Percentiles rank a stretch among this genome's conserved stretches.
Evolutionary conservation across 768 basidiomycete genomes (phyloP).

Genomic region (Lentinula sp.): DNA sequence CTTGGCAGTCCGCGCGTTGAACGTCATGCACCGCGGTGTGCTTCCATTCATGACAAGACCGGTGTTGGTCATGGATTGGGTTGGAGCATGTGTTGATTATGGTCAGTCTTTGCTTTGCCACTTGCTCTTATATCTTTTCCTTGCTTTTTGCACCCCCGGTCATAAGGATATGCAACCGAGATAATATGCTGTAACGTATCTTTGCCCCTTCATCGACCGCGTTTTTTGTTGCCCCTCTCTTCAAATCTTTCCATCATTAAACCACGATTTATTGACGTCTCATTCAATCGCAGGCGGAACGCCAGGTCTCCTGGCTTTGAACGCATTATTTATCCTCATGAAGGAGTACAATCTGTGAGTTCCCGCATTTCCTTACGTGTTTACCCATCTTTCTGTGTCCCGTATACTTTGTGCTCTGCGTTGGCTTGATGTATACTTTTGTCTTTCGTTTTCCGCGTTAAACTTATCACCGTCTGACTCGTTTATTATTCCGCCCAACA

Average conservation of each 20-base stretch:
- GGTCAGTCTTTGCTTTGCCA: slow-evolving; percentile 37
- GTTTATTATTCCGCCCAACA: slow-evolving; percentile 23
- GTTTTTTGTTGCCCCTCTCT: too few relatives aligned
- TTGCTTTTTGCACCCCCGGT: too few relatives aligned
- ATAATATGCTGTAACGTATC: too few relatives aligned
- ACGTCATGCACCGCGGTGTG: slow-evolving; percentile 77
- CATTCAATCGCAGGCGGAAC: slow-evolving; percentile 53
- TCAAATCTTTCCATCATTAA: too few relatives aligned
- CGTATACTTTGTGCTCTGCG: too few relatives aligned
- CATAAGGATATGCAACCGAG: too few relatives aligned
- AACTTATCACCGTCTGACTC: not conserved
- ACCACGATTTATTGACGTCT: not conserved
- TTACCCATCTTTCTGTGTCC: too few relatives aligned
- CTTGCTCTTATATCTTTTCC: too few relatives aligned
- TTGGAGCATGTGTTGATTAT: slow-evolving; percentile 75
- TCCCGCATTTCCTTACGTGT: too few relatives aligned
- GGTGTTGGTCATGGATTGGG: slow-evolving; percentile 87
- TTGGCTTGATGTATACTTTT: too few relatives aligned
- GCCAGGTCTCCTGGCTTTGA: slow-evolving; percentile 83
- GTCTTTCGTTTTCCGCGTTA: not conserved
- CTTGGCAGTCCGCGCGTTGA: slow-evolving; percentile 53
- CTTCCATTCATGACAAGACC: slow-evolving; percentile 79
- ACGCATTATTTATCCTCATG: slow-evolving; percentile 87
- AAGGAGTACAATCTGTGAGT: slow-evolving; percentile 89
- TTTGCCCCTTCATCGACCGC: too few relatives aligned